A percentile compares a stretch with the other conserved stretches of the same genome.
Evolutionary conservation across 768 basidiomycete species (phyloP).

Genomic region (Cyclocybe cylindracea): DNA sequence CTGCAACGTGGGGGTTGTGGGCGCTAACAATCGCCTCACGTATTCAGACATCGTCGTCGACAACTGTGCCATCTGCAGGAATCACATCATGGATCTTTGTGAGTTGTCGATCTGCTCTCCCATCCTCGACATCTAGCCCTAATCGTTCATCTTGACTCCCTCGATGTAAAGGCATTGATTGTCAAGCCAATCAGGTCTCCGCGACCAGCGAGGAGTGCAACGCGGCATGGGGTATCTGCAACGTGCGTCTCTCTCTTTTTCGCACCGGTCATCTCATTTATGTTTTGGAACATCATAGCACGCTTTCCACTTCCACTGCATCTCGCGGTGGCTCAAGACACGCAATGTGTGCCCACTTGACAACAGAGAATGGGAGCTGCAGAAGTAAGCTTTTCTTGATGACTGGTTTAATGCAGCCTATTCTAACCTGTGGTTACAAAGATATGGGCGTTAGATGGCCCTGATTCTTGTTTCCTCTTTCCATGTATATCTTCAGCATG

Average conservation of each 20-base stretch:
- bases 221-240: conserved; percentile 99
- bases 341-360: conserved; percentile 93
- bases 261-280: not conserved
- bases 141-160: not conserved
- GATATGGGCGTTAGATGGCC: conserved; percentile 42
- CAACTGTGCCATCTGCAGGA: conserved; percentile 99
- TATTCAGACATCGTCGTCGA: conserved; percentile 92
- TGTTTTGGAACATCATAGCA: conserved; percentile 53
- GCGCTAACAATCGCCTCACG: conserved; percentile 11
- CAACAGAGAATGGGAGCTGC: conserved; percentile 96
- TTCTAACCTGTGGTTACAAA: conserved; percentile 13
- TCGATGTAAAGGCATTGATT: conserved; percentile 85
- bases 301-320: conserved; percentile 99
- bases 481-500: not conserved
- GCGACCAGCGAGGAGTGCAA: conserved; percentile 97
- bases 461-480: not conserved
- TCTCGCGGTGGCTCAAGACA: conserved; percentile 98
- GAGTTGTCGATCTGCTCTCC: conserved; percentile 27
- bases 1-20: conserved; percentile 2
- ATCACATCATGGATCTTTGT: conserved; percentile 99
- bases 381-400: conserved; percentile 69
- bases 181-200: conserved; percentile 98
- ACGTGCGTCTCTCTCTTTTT: conserved; percentile 52
- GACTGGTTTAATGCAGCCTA: conserved; percentile 1
- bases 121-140: not conserved